Base-by-base conservation (phyloP, 805 yeast species). In the Candida chauliodis region DNA sequence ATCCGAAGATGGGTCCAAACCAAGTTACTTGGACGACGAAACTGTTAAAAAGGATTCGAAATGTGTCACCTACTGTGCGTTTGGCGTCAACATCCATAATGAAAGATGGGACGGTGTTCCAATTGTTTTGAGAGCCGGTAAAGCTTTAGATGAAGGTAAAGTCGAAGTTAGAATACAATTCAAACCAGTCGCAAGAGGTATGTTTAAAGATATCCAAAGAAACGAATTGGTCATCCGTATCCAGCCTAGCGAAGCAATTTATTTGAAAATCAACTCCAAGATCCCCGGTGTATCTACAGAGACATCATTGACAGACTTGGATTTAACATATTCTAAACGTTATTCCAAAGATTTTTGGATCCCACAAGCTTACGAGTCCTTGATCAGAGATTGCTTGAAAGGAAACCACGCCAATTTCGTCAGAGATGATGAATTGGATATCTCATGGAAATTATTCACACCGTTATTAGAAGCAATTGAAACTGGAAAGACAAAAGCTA, bases 31-130 rank as follows among this genome's bases (percentile, higher is more conserved):
- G 44, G 99, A 93, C 58, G 99, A 93, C 59, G 88, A 83, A 30
- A 86, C 97, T 13, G 97, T 93, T 43, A 73, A 80, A 47, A 69
- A 76, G 37, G 81, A 75, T 46, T 87, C 96, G 39, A 86, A 84
- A 61, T 84, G 95, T 58, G 88, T 89, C 40, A 93, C 99, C 3
- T 93, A 76, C 61, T 96, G 97, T 9, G 96, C 96, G 2, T 57
- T 93, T 42, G 76, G 81, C 16, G 57, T 91, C 45, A 69, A 80
- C 48, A 85, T 93, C 61, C 73, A 80, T 54, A 93, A 90, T 63
- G 98, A 93, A 66, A 80, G 97, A 58, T 93, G 99, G 99, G 93
- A 85, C 46, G 98, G 98, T 55, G 98, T 93, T 31, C 99, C 99
- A 39, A 79, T 93, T 56, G 82, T 93, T 37, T 72, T 93, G 72